phyloP scores from a whole-genome alignment of 2,329 filamentous ascomycete genomes.

The Phoma sp. region DNA sequence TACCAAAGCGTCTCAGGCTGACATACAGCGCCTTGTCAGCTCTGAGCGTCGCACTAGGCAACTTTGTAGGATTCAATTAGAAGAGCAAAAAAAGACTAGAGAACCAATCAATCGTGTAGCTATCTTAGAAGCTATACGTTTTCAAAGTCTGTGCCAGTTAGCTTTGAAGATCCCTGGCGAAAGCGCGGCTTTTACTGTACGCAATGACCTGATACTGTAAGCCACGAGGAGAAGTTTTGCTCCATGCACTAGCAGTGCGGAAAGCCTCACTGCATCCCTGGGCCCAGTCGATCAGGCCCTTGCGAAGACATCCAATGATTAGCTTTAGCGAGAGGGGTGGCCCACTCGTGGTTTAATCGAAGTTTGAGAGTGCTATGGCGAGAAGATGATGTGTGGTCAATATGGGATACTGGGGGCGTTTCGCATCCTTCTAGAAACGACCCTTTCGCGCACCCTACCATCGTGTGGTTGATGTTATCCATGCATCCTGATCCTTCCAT shows the following conservation, averaged over 20 bases:
- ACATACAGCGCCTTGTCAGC: no score
- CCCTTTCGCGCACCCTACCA: neutral
- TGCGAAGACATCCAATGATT: conserved; percentile 1
- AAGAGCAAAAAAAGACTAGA: no score
- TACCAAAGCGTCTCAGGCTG: no score
- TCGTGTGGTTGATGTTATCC: neutral
- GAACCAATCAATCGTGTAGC: no score
- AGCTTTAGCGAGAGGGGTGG: conserved; percentile 6
- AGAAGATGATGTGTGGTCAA: neutral
- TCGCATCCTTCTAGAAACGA: conserved; percentile 9
- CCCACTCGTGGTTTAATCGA: conserved; percentile 8
- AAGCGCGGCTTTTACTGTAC: neutral
- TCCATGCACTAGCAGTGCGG: neutral
- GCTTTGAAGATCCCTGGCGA: no score
- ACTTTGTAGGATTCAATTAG: no score
- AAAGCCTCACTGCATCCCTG: conserved; percentile 2
- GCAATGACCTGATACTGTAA: conserved; percentile 2
- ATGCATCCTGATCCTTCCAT: conserved; percentile 1
- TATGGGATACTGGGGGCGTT: neutral
- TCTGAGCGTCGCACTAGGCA: no score
- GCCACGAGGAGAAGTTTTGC: conserved; percentile 5
- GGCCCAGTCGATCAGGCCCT: neutral
- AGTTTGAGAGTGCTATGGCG: neutral
- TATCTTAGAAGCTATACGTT: no score
- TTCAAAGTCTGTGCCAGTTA: no score